phyloP scores from a whole-genome alignment of 192 early-diverging fungal genomes.

The Coemansia sp. region DNA sequence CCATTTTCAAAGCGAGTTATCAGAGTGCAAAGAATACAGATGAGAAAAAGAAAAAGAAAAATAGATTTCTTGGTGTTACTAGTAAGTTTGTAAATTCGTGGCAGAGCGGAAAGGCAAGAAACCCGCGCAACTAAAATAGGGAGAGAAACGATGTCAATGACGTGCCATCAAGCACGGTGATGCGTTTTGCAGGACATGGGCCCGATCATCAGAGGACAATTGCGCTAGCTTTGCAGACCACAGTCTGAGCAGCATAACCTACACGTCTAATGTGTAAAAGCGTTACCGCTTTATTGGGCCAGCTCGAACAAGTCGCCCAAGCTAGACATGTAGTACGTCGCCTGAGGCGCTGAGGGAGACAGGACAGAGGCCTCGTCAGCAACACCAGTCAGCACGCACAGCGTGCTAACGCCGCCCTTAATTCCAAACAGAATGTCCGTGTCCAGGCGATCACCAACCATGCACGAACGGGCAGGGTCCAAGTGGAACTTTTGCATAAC shows the following conservation, averaged over 20 bases:
- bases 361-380: slow-evolving; percentile 34
- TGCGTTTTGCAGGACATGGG: neutral
- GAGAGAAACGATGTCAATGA: neutral
- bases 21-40: neutral
- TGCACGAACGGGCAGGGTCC: slow-evolving; percentile 80
- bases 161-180: neutral
- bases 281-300: slow-evolving; percentile 3
- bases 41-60: slow-evolving; percentile 3
- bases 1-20: slow-evolving; percentile 3
- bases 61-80: neutral
- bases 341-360: slow-evolving; percentile 32
- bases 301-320: slow-evolving; percentile 37
- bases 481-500: slow-evolving; percentile 83
- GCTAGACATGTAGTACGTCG: slow-evolving; percentile 43
- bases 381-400: slow-evolving; percentile 89
- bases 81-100: neutral
- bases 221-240: neutral
- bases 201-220: slow-evolving; percentile 1
- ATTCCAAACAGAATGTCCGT: slow-evolving; percentile 97
- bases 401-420: slow-evolving; percentile 78
- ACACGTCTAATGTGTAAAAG: neutral
- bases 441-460: slow-evolving; percentile 96
- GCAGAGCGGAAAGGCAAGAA: neutral
- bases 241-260: neutral
- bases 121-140: neutral